These are phyloP conservation scores for Termitomyces sp. DNA, from an alignment of 768 basidiomycete genomes.

Conservation along the genomic window DNA sequence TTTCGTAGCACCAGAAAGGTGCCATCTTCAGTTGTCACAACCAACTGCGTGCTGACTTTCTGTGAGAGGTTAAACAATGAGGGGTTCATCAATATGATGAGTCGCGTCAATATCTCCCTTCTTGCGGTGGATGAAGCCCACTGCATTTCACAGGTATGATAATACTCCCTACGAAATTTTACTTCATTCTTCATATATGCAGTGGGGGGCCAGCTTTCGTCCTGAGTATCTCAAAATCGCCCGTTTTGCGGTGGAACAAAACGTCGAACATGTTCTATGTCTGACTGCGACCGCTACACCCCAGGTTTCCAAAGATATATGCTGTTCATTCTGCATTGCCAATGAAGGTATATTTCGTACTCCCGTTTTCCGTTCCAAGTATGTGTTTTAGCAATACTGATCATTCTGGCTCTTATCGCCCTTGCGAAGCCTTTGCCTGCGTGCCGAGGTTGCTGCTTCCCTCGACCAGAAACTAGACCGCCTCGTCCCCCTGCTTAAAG, in stretches of 20 bases:
- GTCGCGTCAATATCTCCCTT: conserved; percentile 33
- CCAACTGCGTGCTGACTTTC: background rate
- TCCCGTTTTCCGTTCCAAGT: conserved; percentile 13
- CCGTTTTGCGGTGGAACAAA: conserved; percentile 10
- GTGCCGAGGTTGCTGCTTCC: conserved; percentile 7
- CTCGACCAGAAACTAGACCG: conserved; percentile 6
- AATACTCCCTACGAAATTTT: background rate
- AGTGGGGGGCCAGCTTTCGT: conserved; percentile 15
- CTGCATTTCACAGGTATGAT: conserved; percentile 35
- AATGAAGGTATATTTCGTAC: conserved; percentile 11
- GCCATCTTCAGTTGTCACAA: background rate
- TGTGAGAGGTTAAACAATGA: conserved; percentile 11
- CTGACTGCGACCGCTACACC: conserved; percentile 14
- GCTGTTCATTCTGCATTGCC: conserved; percentile 5
- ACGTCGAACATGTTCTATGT: conserved; percentile 12
- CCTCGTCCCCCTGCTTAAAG: conserved; percentile 10
- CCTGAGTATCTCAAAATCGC: conserved; percentile 14
- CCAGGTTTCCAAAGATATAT: conserved; percentile 7
- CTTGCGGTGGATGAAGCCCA: conserved; percentile 48
- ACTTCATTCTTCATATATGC: background rate
- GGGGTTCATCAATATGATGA: conserved; percentile 28
- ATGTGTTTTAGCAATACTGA: background rate
- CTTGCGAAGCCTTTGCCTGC: conserved; percentile 7
- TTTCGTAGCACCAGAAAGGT: conserved; percentile 15
- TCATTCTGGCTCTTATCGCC: background rate